Base-by-base conservation (phyloP, 108 stramenopile species). In the Skeletonema marinoi region DNA sequence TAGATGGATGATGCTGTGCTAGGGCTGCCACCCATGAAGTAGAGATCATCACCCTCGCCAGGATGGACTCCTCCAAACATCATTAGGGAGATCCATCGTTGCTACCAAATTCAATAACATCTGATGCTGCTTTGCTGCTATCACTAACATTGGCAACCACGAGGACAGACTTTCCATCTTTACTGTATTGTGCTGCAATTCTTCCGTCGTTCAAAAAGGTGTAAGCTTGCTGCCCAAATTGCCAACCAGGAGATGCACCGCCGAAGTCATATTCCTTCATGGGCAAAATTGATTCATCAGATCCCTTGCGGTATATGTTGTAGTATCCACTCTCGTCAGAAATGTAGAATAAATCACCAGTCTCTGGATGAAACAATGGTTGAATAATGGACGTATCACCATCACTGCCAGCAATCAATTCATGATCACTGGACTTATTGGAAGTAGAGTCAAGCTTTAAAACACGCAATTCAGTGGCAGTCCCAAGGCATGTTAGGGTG, bases 401-500 rank as follows among this genome's bases (percentile, higher is more conserved):
- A 74, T 90, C 86, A 3, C 66, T 35, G 9, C 91, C 89, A 32
- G 85, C 89, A 65, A 88, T 78, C 10, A 89, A 64, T 29, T 66
- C 64, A 60, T 83, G 87, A 46, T 32, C 30, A 29, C 50, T 38
- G 14, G 83, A 70, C 25, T 61, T 48, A 62, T 41, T 60, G 19
- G 76, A 82, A 4, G 56, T 41, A 13, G 68, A 41, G 60, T 73
- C 65, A 60, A 83, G 19, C 6, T 35, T 36, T 10, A 70, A 48
- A 14, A 88, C 74, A 3, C 84, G 73, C 19, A 92, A 66, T 51
- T 85, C 75, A 10, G 88, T 88, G 3, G 87, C 68, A n/a, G 78
- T 93, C 92, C 92, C 92, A 93, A 4, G 89, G 89, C 93, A 94
- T 94, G 72, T 89, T 92, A 1, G 93, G 93, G 82, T 94, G 93